phyloP scores from a whole-genome alignment of 129 eudicot genomes.

The carrot (Daucus carota) region DNA sequence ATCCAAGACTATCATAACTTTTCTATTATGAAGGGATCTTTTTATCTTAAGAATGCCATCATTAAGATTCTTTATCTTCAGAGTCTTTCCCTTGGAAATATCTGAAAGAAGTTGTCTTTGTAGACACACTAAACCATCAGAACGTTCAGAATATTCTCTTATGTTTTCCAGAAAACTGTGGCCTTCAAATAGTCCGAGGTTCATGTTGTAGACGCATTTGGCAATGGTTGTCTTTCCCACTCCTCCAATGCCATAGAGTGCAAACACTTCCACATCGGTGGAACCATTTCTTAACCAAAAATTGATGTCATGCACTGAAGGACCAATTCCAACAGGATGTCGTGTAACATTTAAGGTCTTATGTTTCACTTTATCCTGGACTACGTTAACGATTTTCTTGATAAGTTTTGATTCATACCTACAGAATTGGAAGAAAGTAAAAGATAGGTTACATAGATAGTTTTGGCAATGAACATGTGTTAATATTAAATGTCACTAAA shows the following conservation, averaged over 20 bases:
- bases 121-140: conserved; percentile 10
- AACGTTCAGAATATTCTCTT: neutral
- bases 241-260: neutral
- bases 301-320: conserved; percentile 12
- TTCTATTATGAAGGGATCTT: conserved; percentile 8
- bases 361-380: conserved; percentile 12
- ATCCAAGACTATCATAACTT: conserved; percentile 28
- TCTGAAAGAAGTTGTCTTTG: conserved; percentile 20
- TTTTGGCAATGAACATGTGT: too few species aligned
- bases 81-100: conserved; percentile 15
- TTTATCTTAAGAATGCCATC: conserved; percentile 14
- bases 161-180: conserved; percentile 3
- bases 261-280: neutral
- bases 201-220: neutral
- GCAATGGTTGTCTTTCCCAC: conserved; percentile 18
- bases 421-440: neutral
- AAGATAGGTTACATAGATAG: neutral
- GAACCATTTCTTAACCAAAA: conserved; percentile 27
- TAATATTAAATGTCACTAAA: too few species aligned
- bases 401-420: conserved; percentile 19
- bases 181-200: too few species aligned
- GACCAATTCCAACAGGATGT: conserved; percentile 24
- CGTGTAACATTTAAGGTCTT: conserved; percentile 10
- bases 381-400: conserved; percentile 13
- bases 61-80: conserved; percentile 6